Percentiles rank a stretch among this genome's conserved stretches.
Conservation (phyloP, 257 asterid species). For the Jasminum sambac region DNA sequence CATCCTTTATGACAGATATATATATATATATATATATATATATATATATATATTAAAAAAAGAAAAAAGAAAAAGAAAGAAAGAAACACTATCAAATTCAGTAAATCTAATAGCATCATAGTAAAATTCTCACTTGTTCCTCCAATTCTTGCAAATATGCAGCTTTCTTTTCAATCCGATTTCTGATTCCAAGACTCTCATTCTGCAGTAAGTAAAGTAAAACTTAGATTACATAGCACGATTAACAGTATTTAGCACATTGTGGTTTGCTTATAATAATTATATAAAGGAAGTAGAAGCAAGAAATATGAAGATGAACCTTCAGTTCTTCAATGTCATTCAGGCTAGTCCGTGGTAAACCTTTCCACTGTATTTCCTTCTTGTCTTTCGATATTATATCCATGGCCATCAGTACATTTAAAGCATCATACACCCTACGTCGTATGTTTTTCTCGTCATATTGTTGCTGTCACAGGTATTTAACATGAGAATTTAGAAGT, state of each 20-base stretch:
- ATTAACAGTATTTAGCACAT: constrained; percentile 15
- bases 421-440: constrained; percentile 94
- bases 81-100: neutral
- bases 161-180: constrained; percentile 82
- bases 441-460: constrained; percentile 98
- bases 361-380: constrained; percentile 98
- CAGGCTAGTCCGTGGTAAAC: constrained; percentile 83
- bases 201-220: constrained; percentile 47
- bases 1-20: constrained; percentile 11
- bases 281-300: constrained; percentile 10
- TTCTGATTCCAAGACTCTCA: constrained; percentile 72
- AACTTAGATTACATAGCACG: constrained; percentile 11
- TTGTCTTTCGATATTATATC: constrained; percentile 96
- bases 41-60: too few species aligned
- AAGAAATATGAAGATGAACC: constrained; percentile 34
- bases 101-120: constrained; percentile 19
- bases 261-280: constrained; percentile 13
- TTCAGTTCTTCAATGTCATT: constrained; percentile 88
- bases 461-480: constrained; percentile 68
- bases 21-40: too few species aligned
- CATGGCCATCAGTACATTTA: constrained; percentile 99
- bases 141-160: constrained; percentile 90
- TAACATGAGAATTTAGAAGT: constrained; percentile 19
- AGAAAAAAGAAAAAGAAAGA: too few species aligned
- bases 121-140: constrained; percentile 65